These are phyloP conservation scores for Lipomyces anomalus DNA, from an alignment of 805 yeast genomes.

Conservation along the genomic window DNA sequence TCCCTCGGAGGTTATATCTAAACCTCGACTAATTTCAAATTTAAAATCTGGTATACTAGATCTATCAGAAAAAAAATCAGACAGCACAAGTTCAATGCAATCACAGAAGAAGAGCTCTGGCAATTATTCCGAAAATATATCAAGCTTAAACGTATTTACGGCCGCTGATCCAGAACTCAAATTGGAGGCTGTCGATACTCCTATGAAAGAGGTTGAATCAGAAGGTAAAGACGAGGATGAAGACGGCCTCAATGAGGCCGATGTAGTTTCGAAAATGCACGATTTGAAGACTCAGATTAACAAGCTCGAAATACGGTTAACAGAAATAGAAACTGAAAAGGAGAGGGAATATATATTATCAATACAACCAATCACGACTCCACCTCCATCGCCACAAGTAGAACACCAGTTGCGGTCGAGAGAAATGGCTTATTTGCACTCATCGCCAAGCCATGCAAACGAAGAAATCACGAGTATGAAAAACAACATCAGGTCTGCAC, in stretches of 20 bases:
- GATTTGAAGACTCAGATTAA: constrained; percentile 10
- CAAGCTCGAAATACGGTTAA: constrained; percentile 5
- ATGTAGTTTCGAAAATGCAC: constrained; percentile 14
- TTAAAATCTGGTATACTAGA: too few species aligned
- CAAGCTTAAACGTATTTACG: neutral
- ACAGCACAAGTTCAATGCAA: too few species aligned
- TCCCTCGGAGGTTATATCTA: too few species aligned
- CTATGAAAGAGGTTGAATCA: neutral
- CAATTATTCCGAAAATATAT: too few species aligned
- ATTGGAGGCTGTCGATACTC: neutral
- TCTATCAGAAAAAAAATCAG: too few species aligned
- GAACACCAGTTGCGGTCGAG: too few species aligned
- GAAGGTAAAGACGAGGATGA: constrained; percentile 20
- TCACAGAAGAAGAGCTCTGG: too few species aligned
- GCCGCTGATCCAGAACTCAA: neutral
- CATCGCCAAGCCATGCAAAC: neutral
- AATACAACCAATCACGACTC: constrained; percentile 5
- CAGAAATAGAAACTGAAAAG: constrained; percentile 5
- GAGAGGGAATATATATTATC: constrained; percentile 2
- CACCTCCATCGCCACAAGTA: constrained; percentile 3
- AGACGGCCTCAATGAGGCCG: constrained; percentile 21
- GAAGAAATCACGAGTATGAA: neutral
- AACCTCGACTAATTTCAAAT: too few species aligned
- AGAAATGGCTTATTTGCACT: neutral
- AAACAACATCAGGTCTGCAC: neutral